Evolutionary conservation across 352 stramenopile genomes (phyloP).

Genomic region (Phytophthora meadii): DNA sequence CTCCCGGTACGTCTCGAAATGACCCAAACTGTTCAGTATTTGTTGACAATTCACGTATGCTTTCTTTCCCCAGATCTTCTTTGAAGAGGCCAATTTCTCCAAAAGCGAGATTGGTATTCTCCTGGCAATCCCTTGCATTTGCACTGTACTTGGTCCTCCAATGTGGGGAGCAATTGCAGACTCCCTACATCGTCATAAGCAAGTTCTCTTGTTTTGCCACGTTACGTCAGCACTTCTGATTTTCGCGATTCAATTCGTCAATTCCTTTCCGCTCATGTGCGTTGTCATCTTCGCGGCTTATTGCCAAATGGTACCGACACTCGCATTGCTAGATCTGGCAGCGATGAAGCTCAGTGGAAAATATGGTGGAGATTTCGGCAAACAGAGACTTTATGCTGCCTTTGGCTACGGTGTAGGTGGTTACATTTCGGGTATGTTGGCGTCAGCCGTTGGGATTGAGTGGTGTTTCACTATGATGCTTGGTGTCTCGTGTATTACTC

Average conservation of each 20-base stretch:
- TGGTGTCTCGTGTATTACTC: conserved; percentile 38
- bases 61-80: conserved; percentile 26
- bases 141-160: conserved; percentile 50
- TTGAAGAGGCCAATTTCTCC: conserved; percentile 38
- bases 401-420: conserved; percentile 59
- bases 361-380: conserved; percentile 62
- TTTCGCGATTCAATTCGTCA: conserved; percentile 49
- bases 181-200: conserved; percentile 45
- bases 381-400: conserved; percentile 62
- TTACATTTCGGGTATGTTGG: conserved; percentile 51
- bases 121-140: conserved; percentile 54
- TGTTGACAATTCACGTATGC: neutral
- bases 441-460: conserved; percentile 45
- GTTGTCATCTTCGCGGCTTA: conserved; percentile 44
- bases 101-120: conserved; percentile 62
- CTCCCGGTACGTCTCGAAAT: conserved; percentile 18
- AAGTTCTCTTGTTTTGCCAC: conserved; percentile 54
- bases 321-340: conserved; percentile 57
- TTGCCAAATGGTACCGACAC: conserved; percentile 45
- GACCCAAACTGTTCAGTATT: no score
- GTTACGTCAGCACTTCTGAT: conserved; percentile 48
- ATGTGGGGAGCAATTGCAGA: conserved; percentile 61
- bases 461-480: conserved; percentile 62
- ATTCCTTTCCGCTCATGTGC: conserved; percentile 46
- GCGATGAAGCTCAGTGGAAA: conserved; percentile 51